A percentile compares a stretch with the other conserved stretches of the same genome.
phyloP scores from a whole-genome alignment of 2,329 filamentous ascomycete genomes.

The Beauveria medogensis region DNA sequence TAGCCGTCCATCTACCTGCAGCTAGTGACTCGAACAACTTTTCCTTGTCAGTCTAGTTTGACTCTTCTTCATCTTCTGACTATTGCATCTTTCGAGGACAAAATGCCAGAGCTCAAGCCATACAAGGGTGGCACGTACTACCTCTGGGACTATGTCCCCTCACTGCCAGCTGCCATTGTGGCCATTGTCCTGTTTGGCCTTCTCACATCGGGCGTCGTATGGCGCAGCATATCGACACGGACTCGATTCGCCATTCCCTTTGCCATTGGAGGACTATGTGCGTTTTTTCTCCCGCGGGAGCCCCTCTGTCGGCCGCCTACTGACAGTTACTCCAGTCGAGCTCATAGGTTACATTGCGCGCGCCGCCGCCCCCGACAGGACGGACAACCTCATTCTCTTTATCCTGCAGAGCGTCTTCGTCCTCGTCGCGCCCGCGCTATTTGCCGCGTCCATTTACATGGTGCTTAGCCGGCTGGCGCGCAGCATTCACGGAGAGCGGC shows the following conservation, averaged over 20 bases:
- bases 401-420: constrained; percentile 35
- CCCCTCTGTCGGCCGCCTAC: background rate
- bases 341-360: constrained; percentile 33
- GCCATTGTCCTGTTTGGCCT: constrained; percentile 37
- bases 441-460: constrained; percentile 45
- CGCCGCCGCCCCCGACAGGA: constrained; percentile 21
- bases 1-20: no score
- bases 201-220: constrained; percentile 34
- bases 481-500: constrained; percentile 27
- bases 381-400: constrained; percentile 27
- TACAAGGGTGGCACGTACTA: constrained; percentile 22
- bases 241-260: constrained; percentile 46
- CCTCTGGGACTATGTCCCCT: constrained; percentile 31
- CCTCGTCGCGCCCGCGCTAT: constrained; percentile 39
- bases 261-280: constrained; percentile 39
- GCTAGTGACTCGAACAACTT: no score
- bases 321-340: constrained; percentile 28
- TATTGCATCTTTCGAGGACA: background rate
- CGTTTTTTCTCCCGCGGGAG: constrained; percentile 17
- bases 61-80: no score
- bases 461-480: constrained; percentile 36
- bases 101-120: constrained; percentile 24
- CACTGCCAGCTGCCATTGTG: constrained; percentile 35
- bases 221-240: constrained; percentile 33
- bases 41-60: no score